Base-by-base conservation (phyloP, 345 rosid genomes). In the Lumnitzera racemosa region DNA sequence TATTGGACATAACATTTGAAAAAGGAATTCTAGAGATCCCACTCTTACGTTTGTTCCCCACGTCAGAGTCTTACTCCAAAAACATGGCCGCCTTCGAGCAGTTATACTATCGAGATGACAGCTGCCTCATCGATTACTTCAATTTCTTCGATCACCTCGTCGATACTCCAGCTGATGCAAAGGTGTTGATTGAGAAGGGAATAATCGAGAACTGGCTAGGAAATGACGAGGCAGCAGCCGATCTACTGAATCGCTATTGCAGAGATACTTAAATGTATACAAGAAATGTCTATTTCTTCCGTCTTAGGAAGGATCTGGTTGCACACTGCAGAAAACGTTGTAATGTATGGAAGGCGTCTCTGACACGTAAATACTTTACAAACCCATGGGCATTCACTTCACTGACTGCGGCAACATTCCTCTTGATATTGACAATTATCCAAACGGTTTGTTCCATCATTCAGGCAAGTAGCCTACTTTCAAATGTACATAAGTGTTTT, bases 361-460 rank as follows among this genome's bases (percentile, higher is more conserved):
- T 68, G 59, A 64, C 25, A 31, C 47, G 23, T 1, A 27, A 46
- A 2, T 75, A 64, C 12, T 75, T 67, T 24, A 49, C 31, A 0
- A 67, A 17, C 55, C 73, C 76, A 5, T 75, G 79, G 79, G 41
- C 63, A 0, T 2, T 10, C 4, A 46, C 54, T 15, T 66, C 69
- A 0, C 54, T 74, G 10, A 2, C 46, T 24, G 72, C 67, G 5
- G 72, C 50, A 0, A 1, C 4, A 24, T 0, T 63, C 43, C 63
- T 59, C 9, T 62, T 67, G 3, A 0, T 57, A 4, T 52, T 70
- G n/a, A 70, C 72, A 0, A 3, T 56, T 7, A 12, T 61, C 25
- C 70, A 67, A 54, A 6, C 75, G 0, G 20, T 53, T 3, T 70
- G 56, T 14, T 55, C 69, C 2, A 15, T 24, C 27, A 17, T 58